Conservation (phyloP, 805 yeast species). For the Cyberlindnera misumaiensis region DNA sequence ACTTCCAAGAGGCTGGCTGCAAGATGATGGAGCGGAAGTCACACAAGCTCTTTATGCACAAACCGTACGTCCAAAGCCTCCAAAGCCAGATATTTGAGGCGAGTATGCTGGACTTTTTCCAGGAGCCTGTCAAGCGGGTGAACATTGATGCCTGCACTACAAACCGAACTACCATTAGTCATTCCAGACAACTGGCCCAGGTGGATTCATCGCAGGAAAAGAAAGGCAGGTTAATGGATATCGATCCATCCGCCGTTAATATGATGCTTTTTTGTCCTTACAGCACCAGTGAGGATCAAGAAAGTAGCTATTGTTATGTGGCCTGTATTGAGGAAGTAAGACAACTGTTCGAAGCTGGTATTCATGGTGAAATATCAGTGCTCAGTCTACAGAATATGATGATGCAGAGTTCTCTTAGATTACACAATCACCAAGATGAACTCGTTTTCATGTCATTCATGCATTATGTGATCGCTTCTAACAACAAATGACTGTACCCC, state of each 20-base stretch:
- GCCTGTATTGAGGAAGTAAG: constrained; percentile 4
- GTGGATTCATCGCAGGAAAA: neutral
- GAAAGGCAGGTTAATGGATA: neutral
- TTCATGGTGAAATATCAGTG: constrained; percentile 4
- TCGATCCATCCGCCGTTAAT: constrained; percentile 1
- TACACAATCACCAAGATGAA: constrained; percentile 3
- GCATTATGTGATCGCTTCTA: constrained; percentile 3
- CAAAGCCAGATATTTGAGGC: constrained; percentile 2
- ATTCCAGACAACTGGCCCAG: constrained; percentile 2
- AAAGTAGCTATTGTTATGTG: constrained; percentile 1
- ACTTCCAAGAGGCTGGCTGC: neutral
- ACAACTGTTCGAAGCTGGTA: constrained; percentile 2
- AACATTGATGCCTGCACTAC: constrained; percentile 4
- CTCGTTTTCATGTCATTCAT: constrained; percentile 14
- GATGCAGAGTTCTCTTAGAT: constrained; percentile 11
- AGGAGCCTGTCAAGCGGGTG: neutral
- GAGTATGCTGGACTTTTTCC: constrained; percentile 4
- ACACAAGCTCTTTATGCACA: constrained; percentile 7
- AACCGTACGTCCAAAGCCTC: neutral
- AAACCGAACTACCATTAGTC: neutral
- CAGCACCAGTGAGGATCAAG: constrained; percentile 5
- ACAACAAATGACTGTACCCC: too few species aligned
- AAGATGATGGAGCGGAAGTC: constrained; percentile 1
- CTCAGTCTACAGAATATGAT: constrained; percentile 15
- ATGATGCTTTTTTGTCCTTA: constrained; percentile 15